phyloP scores from a whole-genome alignment of 2,329 filamentous ascomycete species.

The Xylaria digitata region DNA sequence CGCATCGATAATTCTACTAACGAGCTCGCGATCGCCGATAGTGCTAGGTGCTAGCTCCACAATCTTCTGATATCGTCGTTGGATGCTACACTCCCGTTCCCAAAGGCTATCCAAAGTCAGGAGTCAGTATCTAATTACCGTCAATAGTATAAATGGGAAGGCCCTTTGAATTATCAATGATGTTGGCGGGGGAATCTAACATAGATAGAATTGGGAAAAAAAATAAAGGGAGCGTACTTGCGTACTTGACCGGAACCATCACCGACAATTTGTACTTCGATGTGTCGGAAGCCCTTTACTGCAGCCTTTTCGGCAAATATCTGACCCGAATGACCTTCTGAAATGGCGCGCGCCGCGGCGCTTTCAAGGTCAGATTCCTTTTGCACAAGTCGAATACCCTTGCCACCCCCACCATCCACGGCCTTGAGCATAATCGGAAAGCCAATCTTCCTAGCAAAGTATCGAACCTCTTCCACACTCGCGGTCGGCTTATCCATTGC shows the following conservation, averaged over 20 bases:
- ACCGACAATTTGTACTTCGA: constrained; percentile 66
- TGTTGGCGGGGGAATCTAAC: too few species aligned
- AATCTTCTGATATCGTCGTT: constrained; percentile 74
- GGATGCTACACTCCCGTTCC: constrained; percentile 75
- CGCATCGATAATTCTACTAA: constrained; percentile 62
- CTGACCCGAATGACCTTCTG: constrained; percentile 67
- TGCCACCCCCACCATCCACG: constrained; percentile 71
- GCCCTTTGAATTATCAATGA: too few species aligned
- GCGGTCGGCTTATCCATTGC: constrained; percentile 43
- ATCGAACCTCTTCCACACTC: constrained; percentile 63
- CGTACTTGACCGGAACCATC: constrained; percentile 70
- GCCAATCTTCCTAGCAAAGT: constrained; percentile 52
- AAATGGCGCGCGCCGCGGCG: constrained; percentile 61
- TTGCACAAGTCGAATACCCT: constrained; percentile 67
- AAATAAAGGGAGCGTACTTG: constrained; percentile 43
- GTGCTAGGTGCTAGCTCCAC: constrained; percentile 69
- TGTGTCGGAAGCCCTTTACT: constrained; percentile 68
- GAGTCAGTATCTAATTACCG: constrained; percentile 2
- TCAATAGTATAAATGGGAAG: not conserved
- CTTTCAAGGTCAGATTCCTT: constrained; percentile 57
- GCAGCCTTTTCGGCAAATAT: constrained; percentile 69
- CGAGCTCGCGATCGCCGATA: constrained; percentile 57
- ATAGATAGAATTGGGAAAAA: not conserved
- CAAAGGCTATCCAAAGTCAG: constrained; percentile 55
- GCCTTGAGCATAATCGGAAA: constrained; percentile 67